These are phyloP conservation scores for Pestalotiopsis sp. DNA, from an alignment of 2,329 filamentous ascomycete genomes.

Conservation along the genomic window DNA sequence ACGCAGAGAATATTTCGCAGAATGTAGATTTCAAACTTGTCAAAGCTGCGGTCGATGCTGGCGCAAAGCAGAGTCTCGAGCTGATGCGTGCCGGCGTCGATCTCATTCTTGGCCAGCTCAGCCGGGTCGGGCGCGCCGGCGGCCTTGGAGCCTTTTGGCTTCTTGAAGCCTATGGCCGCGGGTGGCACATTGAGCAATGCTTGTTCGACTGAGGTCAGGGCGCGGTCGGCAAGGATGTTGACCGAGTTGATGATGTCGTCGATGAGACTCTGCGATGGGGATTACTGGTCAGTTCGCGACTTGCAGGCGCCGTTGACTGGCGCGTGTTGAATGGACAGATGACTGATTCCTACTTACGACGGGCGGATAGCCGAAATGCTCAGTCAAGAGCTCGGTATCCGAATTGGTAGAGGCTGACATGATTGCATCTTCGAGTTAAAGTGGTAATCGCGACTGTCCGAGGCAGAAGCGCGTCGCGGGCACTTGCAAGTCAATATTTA, in stretches of 20 bases:
- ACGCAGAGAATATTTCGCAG: conserved; percentile 83
- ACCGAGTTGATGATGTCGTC: conserved; percentile 98
- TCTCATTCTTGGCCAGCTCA: conserved; percentile 61
- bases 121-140: conserved; percentile 42
- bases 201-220: conserved; percentile 83
- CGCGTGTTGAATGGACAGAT: conserved; percentile 10
- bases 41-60: conserved; percentile 82
- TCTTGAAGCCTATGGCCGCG: conserved; percentile 77
- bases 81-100: conserved; percentile 86
- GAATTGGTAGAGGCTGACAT: conserved; percentile 34
- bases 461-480: conserved; percentile 6
- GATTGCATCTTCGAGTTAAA: conserved; percentile 26
- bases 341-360: conserved; percentile 61
- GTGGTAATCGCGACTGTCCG: background rate
- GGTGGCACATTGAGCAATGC: conserved; percentile 77
- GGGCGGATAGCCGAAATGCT: conserved; percentile 94
- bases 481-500: conserved; percentile 31
- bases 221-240: conserved; percentile 90
- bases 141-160: conserved; percentile 41
- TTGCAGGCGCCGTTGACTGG: background rate
- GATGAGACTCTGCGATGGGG: conserved; percentile 71
- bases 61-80: conserved; percentile 81
- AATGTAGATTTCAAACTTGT: conserved; percentile 87
- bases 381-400: conserved; percentile 77
- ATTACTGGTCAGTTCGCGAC: background rate